These are phyloP conservation scores for Fusarium austroafricanum DNA, from an alignment of 2,329 filamentous ascomycete genomes.

Conservation along the genomic window DNA sequence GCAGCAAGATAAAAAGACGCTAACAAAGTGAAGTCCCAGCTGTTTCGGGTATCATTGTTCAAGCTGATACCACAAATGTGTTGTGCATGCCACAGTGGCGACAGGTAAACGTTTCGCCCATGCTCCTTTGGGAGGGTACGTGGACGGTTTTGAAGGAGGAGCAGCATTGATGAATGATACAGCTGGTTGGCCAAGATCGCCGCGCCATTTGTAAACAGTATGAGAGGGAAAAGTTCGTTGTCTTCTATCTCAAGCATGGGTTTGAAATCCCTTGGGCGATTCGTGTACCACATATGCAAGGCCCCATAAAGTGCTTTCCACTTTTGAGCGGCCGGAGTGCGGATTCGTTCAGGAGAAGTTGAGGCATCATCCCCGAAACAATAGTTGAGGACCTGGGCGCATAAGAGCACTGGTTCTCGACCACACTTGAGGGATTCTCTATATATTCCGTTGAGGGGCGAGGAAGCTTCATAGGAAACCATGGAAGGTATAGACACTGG, in stretches of 20 bases:
- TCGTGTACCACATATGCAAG: conserved; percentile 50
- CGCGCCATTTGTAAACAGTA: conserved; percentile 55
- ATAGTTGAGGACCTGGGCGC: conserved; percentile 51
- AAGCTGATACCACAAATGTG: conserved; percentile 62
- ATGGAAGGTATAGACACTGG: conserved; percentile 44
- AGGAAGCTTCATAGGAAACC: conserved; percentile 32
- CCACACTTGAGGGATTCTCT: conserved; percentile 39
- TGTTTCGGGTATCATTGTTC: conserved; percentile 57
- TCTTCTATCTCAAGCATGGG: conserved; percentile 51
- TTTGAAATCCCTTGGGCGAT: conserved; percentile 48
- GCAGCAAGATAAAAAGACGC: conserved; percentile 59
- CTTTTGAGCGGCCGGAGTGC: conserved; percentile 38
- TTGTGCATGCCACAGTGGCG: conserved; percentile 61
- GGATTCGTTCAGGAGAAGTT: conserved; percentile 18
- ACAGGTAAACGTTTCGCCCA: conserved; percentile 50
- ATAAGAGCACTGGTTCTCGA: conserved; percentile 48
- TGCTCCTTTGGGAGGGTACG: conserved; percentile 53
- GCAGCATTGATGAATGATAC: conserved; percentile 66
- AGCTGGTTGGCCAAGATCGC: conserved; percentile 65
- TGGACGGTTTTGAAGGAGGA: conserved; percentile 64
- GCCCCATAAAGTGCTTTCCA: conserved; percentile 50
- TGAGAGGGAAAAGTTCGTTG: conserved; percentile 49
- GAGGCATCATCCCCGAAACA: conserved; percentile 38
- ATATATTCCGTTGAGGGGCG: conserved; percentile 30
- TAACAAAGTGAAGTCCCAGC: conserved; percentile 62